Conservation (phyloP, 2,329 filamentous ascomycete species). For the Zopfia rhizophila region DNA sequence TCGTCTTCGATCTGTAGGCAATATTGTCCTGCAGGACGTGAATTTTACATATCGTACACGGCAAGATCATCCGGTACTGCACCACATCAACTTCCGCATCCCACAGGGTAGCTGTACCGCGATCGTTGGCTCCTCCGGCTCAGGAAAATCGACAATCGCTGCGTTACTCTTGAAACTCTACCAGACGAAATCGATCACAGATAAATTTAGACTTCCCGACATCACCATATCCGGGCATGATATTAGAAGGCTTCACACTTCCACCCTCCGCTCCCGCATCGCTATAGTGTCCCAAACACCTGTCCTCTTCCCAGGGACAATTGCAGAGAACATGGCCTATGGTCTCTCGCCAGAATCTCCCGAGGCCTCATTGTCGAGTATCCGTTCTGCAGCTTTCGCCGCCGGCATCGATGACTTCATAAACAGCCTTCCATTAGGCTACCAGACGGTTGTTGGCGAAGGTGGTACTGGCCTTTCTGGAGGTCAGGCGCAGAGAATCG, state of each 20-base stretch:
- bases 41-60: slow-evolving; percentile 77
- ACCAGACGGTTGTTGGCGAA: slow-evolving; percentile 79
- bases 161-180: slow-evolving; percentile 81
- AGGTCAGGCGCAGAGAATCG: slow-evolving; percentile 83
- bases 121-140: slow-evolving; percentile 84
- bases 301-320: slow-evolving; percentile 79
- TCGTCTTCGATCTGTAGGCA: slow-evolving; percentile 56
- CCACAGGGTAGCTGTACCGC: slow-evolving; percentile 73
- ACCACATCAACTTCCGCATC: slow-evolving; percentile 73
- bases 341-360: slow-evolving; percentile 70
- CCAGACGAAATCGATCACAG: slow-evolving; percentile 35
- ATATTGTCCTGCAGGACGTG: slow-evolving; percentile 70
- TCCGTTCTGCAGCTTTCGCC: slow-evolving; percentile 61
- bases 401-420: slow-evolving; percentile 84
- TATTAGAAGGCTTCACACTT: slow-evolving; percentile 68
- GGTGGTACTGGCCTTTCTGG: slow-evolving; percentile 79
- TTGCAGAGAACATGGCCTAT: slow-evolving; percentile 85
- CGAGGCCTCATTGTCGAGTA: slow-evolving; percentile 55
- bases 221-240: slow-evolving; percentile 70
- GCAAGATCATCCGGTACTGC: slow-evolving; percentile 65
- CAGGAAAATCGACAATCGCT: slow-evolving; percentile 89
- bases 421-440: slow-evolving; percentile 73
- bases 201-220: slow-evolving; percentile 37
- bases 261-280: slow-evolving; percentile 68
- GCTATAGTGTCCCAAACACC: slow-evolving; percentile 77